A percentile compares a stretch with the other conserved stretches of the same genome.
Evolutionary conservation across 495 filamentous ascomycete species (phyloP).

Genomic region (Sphaerosporella brunnea): DNA sequence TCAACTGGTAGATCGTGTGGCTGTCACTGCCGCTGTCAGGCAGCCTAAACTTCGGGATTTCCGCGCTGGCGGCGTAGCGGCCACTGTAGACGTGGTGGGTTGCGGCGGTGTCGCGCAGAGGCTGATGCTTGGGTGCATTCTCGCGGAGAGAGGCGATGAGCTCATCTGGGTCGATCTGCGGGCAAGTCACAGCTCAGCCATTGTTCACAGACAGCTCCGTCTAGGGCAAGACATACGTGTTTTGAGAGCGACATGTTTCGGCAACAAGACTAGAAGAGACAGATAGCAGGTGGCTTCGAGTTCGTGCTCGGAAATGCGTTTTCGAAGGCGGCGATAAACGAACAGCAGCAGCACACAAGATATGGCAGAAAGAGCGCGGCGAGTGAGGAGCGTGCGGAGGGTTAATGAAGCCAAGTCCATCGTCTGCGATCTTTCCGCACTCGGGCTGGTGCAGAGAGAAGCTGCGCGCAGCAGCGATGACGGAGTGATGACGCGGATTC

Average conservation of each 20-base stretch:
- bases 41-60: conserved; percentile 52
- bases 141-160: conserved; percentile 39
- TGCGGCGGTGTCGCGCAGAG: conserved; percentile 31
- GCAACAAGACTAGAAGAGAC: neutral
- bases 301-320: neutral
- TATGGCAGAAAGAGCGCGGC: neutral
- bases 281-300: conserved; percentile 2
- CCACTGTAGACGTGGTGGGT: conserved; percentile 43
- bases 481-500: neutral
- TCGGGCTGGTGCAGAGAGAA: neutral
- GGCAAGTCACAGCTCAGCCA: neutral
- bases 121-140: conserved; percentile 29
- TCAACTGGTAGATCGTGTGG: conserved; percentile 47
- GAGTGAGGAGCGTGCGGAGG: neutral
- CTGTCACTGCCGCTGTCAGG: conserved; percentile 44
- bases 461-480: neutral
- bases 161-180: conserved; percentile 44
- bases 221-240: conserved; percentile 14
- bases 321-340: neutral
- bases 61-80: conserved; percentile 40
- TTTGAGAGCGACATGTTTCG: conserved; percentile 22
- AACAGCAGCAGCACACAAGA: neutral
- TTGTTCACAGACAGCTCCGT: neutral
- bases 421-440: neutral
- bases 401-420: neutral